A percentile compares a stretch with the other conserved stretches of the same genome.
Conservation (phyloP, 164 flowering plant species). For the Pachysandra terminalis region DNA sequence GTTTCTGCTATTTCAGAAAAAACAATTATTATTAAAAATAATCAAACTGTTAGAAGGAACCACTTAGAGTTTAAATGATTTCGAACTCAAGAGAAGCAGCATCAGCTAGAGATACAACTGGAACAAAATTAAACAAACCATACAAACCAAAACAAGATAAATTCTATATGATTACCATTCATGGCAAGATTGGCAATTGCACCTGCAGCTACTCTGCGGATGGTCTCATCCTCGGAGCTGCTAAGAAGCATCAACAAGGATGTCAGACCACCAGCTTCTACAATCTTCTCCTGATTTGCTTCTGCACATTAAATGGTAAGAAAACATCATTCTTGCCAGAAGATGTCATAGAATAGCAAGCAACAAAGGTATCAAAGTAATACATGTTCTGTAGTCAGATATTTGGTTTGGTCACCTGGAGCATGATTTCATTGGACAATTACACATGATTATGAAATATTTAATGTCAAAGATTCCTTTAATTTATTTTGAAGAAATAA, state of each 20-base stretch:
- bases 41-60: background rate
- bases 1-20: slow-evolving; percentile 49
- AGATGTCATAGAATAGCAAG: background rate
- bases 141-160: background rate
- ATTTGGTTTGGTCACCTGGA: background rate
- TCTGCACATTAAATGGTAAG: slow-evolving; percentile 44
- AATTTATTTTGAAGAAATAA: too few relatives aligned
- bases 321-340: slow-evolving; percentile 7
- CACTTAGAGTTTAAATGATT: background rate
- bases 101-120: too few relatives aligned
- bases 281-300: slow-evolving; percentile 87
- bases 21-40: background rate
- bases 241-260: slow-evolving; percentile 81
- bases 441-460: background rate
- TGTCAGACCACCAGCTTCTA: slow-evolving; percentile 94
- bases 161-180: slow-evolving; percentile 61
- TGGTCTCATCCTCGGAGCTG: slow-evolving; percentile 77
- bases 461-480: background rate
- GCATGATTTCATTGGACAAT: background rate
- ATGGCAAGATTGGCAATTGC: slow-evolving; percentile 98
- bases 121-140: slow-evolving; percentile 3
- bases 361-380: background rate
- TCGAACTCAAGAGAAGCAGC: background rate
- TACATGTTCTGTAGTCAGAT: background rate
- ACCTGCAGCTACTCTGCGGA: slow-evolving; percentile 94